Evolutionary conservation across 176 grass and related monocot species (phyloP), one percentile per base, ranked within the genome.

Genomic region (Poa pratensis): DNA sequence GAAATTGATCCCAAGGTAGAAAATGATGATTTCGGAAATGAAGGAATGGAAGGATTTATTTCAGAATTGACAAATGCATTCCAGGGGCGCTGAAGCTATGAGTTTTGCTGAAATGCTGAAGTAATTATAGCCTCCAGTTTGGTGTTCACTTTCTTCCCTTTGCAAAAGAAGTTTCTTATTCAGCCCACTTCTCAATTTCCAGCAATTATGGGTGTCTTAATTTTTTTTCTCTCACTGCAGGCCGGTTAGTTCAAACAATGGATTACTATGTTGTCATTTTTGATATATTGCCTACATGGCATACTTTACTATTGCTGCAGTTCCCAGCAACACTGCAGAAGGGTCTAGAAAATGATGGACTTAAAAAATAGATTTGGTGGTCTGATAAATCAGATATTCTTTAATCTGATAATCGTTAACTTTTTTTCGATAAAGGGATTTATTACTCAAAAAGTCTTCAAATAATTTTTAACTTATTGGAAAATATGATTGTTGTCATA

Each of bases 31-130:
- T 87, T 94, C 5, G 66, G 90, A 27, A 90, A 73, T 64, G 94
- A 99, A 42, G 97, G 97, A 35, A 92, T 99, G 70, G 97, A 99
- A 69, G 89, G 97, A 58, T 92, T 99, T 82, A 89, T 99, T 86
- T 99, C 97, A 20, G 97, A 99, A 75, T 39, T 99, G 43, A 96
- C 97, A 75, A 99, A 99, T 82, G 94, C 97, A 99, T 99, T 68
- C 97, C 97, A 86, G 94, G 97, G 92, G 97, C 64, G 97, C 96
- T 69, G 97, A 99, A 84, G 97, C 97, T 83, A 99, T 99, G 92
- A 96, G 94, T 90, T 99, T 99, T 88, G 94, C 94, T 80, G 97
- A 99, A 91, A 99, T 99, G 97, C 86, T 99, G 53, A 99, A 99
- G 97, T 96, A 77, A 94, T 79, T 71, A 39, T 82, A 64, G 24